Conservation (phyloP, 2,329 filamentous ascomycete species). For the Sporothrix pseudoabietina region DNA sequence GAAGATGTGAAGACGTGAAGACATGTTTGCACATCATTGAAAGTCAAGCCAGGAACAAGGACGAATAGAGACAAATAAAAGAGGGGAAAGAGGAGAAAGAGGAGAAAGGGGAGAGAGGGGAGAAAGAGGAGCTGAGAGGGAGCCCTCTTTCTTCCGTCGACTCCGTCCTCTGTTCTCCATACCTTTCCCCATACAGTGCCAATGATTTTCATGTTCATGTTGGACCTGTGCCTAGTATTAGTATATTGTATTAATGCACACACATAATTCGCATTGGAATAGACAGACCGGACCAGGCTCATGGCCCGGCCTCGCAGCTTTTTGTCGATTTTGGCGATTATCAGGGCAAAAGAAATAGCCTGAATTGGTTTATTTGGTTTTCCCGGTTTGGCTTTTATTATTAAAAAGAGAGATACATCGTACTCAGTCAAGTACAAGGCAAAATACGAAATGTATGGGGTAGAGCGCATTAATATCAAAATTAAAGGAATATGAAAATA, state of each 20-base stretch:
- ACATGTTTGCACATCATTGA: not conserved
- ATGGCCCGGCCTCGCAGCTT: slow-evolving; percentile 1
- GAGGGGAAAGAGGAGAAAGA: too few relatives aligned
- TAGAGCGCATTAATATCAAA: not conserved
- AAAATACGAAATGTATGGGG: not conserved
- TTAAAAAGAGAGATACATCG: too few relatives aligned
- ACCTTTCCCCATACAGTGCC: slow-evolving; percentile 7
- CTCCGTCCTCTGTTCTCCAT: not conserved
- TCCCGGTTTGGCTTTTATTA: not conserved
- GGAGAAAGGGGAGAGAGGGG: not conserved
- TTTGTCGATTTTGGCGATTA: not conserved
- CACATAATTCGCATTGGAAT: too few relatives aligned
- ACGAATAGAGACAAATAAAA: too few relatives aligned
- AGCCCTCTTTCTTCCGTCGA: slow-evolving; percentile 11
- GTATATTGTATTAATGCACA: too few relatives aligned
- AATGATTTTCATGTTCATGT: not conserved
- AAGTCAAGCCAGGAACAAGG: not conserved
- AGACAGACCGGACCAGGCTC: not conserved
- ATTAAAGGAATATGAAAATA: not conserved
- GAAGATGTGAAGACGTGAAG: not conserved
- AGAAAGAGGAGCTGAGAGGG: not conserved
- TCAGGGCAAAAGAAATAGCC: not conserved
- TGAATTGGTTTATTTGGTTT: not conserved
- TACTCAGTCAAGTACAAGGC: not conserved
- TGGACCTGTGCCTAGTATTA: not conserved